Conservation (phyloP, 2,329 filamentous ascomycete species). For the Alternaria tenuissima region DNA sequence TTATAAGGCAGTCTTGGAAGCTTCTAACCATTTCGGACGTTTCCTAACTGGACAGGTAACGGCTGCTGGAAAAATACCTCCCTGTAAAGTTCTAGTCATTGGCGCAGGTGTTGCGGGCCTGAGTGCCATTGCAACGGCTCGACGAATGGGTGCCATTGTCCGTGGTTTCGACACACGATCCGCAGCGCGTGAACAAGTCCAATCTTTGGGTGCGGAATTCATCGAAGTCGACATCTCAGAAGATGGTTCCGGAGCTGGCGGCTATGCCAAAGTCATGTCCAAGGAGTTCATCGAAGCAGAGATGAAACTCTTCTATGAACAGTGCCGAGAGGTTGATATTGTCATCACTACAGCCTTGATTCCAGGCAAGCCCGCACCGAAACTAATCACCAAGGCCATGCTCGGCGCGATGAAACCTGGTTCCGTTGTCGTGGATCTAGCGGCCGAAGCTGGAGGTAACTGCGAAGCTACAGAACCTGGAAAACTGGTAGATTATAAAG, state of each 20-base stretch:
- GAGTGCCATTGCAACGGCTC: constrained; percentile 84
- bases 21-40: constrained; percentile 86
- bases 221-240: constrained; percentile 86
- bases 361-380: constrained; percentile 82
- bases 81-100: constrained; percentile 89
- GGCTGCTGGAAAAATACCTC: constrained; percentile 84
- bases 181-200: constrained; percentile 88
- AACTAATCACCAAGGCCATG: constrained; percentile 82
- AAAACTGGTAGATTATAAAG: constrained; percentile 74
- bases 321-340: constrained; percentile 87
- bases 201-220: constrained; percentile 89
- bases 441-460: constrained; percentile 87
- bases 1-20: constrained; percentile 90
- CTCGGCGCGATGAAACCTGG: constrained; percentile 88
- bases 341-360: constrained; percentile 94
- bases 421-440: constrained; percentile 86
- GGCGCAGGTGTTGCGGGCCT: constrained; percentile 89
- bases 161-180: constrained; percentile 90
- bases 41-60: constrained; percentile 91
- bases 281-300: constrained; percentile 92
- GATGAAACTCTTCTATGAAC: constrained; percentile 90
- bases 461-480: constrained; percentile 82
- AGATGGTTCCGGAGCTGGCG: constrained; percentile 82
- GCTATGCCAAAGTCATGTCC: constrained; percentile 94
- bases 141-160: constrained; percentile 86